Evolutionary conservation across 1,284 basidiomycete genomes (phyloP).

Genomic region (Sparassis latifolia): DNA sequence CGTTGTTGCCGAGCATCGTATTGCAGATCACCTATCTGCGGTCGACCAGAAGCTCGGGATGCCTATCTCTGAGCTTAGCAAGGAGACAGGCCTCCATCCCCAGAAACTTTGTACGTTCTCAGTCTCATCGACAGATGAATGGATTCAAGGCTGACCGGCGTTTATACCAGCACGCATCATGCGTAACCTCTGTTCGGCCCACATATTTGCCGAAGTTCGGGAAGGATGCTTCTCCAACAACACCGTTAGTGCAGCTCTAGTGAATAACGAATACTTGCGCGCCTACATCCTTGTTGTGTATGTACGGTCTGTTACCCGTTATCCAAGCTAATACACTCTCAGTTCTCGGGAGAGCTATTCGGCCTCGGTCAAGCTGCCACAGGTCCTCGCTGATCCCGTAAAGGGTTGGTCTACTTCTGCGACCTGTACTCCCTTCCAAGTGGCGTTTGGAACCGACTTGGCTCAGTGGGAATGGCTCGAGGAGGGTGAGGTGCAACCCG

Average conservation of each 20-base stretch:
- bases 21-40: not conserved
- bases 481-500: not conserved
- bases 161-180: slow-evolving; percentile 2
- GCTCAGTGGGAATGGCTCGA: not conserved
- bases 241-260: not conserved
- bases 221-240: slow-evolving; percentile 5
- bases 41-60: not conserved
- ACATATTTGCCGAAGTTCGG: slow-evolving; percentile 4
- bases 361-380: not conserved
- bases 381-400: not conserved
- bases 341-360: not conserved
- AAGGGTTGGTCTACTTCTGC: not conserved
- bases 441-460: slow-evolving; percentile 2
- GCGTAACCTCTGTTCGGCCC: slow-evolving; percentile 2
- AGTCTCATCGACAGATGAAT: too few species aligned
- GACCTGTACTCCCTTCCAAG: slow-evolving; percentile 2
- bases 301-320: not conserved
- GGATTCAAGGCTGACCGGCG: not conserved
- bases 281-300: not conserved
- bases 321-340: not conserved
- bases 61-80: too few species aligned
- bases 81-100: too few species aligned
- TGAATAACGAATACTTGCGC: not conserved
- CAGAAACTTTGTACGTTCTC: too few species aligned
- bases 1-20: not conserved